Base-by-base conservation (phyloP, 106 monocot species). In the Platanthera guangdongensis region DNA sequence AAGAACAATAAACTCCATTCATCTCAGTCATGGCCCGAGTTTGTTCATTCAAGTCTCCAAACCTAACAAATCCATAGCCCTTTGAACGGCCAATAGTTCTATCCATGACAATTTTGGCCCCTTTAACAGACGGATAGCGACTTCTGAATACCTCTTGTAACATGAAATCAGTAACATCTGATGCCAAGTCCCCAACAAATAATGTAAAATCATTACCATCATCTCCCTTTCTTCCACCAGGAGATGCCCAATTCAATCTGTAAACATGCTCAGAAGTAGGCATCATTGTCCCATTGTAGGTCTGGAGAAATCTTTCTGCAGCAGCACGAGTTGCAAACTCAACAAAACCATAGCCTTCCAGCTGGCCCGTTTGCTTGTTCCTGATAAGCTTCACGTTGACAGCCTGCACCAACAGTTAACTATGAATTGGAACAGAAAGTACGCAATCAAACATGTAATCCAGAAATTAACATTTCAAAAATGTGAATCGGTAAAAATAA, bases 61-160 rank as follows among this genome's bases (percentile, higher is more conserved):
- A 94, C 57, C 78, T 89, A 47, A 94, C 87, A 86, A 94, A 94
- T 3, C 94, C 94, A 83, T 92, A 94, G 21, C 94, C 94, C 68
- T 94, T 94, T n/a, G 94, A 89, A n/a, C 87, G 81, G 19, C 94
- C 94, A 73, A 87, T 91, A 12, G 73, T 53, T 73, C 87, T 85
- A 63, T 94, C 94, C 25, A 81, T 83, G 48, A 94, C 89, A 82
- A 94, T 84, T 81, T 94, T 91, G 7, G 94, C 94, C 10, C 94
- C 89, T 62, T 82, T 91, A 18, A 94, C 87, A 10, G 94, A 94
- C 46, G 83, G n/a, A 69, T 89, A 91, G 6, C 74, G 78, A 25
- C 54, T 79, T 74, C 82, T 87, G 67, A 94, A 94, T 51, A 89
- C 84, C 59, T 91, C 91, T 78, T 90, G 84, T 32, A 94, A 63